Conservation (phyloP, 192 early-diverging fungal species). For the Haplosporangium gracile region DNA sequence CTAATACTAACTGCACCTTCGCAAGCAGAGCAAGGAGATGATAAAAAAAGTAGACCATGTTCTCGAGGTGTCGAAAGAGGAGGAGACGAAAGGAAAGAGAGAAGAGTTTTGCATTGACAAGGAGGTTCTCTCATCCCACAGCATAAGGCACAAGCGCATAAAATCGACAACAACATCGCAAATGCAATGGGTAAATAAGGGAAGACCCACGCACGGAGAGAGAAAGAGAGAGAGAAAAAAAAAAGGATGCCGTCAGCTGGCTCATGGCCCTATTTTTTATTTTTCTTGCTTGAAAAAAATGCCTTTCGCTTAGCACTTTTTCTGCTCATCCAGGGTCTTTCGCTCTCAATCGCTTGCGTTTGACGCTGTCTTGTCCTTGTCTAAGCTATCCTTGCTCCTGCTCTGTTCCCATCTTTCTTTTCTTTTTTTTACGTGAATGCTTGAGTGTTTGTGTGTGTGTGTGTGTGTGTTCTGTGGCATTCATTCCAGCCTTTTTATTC, state of each 20-base stretch:
- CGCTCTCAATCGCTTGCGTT: background rate
- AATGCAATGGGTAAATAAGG: background rate
- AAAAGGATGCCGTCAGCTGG: conserved; percentile 5
- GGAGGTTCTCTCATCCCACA: too few species aligned
- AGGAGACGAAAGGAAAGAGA: too few species aligned
- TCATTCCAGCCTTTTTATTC: background rate
- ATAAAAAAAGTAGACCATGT: too few species aligned
- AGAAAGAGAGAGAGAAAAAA: background rate
- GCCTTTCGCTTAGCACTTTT: background rate
- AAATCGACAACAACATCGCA: background rate
- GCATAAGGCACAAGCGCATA: too few species aligned
- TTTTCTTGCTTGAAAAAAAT: background rate
- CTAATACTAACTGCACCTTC: too few species aligned
- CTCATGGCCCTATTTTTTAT: background rate
- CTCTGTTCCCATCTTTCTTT: background rate
- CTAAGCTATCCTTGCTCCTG: background rate
- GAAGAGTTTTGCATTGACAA: too few species aligned
- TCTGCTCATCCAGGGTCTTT: background rate
- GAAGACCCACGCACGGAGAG: background rate
- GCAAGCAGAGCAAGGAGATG: too few species aligned
- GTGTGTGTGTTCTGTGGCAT: too few species aligned
- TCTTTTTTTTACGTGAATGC: background rate
- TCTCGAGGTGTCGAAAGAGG: too few species aligned
- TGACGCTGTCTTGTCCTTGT: background rate
- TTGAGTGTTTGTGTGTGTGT: background rate